Evolutionary conservation across 2,329 filamentous ascomycete genomes (phyloP), one percentile per base, ranked within the genome.

Genomic region (Hypoxylon sp.): DNA sequence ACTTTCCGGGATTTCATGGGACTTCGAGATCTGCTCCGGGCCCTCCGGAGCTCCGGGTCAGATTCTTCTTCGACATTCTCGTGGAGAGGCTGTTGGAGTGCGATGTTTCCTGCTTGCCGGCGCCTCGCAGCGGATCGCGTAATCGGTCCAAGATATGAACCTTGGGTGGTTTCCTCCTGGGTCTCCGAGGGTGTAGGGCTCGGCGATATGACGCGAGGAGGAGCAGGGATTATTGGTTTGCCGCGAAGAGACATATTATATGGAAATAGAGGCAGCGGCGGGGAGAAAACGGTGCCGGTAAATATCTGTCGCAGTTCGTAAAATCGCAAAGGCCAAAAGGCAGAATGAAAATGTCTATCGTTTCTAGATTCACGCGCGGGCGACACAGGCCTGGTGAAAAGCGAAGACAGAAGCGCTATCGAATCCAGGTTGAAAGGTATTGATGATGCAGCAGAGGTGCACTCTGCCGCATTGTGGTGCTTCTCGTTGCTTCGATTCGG

Each of bases 201-300:
- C 43, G 94, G 94, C 11, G 93, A 97, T 73, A 96, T 97, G 73
- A 98, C 92, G 76, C 93, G 91, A 75, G 94, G 94, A 62, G 91
- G 96, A 63, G 87, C 87, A 63, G 94, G 94, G 63, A 96, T 84
- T 73, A 84, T 82, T 70, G 79, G 79, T 67, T 87, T 83, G 57
- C 80, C 79, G 63, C 82, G 83, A 66, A 83, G 77, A 61, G 87
- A 84, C 82, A 90, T 88, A 75, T 78, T 76, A 78, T 80, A 82
- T 7, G 82, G 80, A 67, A 91, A 91, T 41, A 87, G 86, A 50
- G 89, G 89, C 1, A 92, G 85, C 43, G 84, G 82, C 63, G 89
- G 83, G 51, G 81, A 80, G 72, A 80, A 79, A 74, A 91, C 82
- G 73, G 85, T 83, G 71, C 90, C 90, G 71, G 84, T 81, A 68